Conservation (phyloP, 2,329 filamentous ascomycete genomes). For the Xylaria arbuscula region DNA sequence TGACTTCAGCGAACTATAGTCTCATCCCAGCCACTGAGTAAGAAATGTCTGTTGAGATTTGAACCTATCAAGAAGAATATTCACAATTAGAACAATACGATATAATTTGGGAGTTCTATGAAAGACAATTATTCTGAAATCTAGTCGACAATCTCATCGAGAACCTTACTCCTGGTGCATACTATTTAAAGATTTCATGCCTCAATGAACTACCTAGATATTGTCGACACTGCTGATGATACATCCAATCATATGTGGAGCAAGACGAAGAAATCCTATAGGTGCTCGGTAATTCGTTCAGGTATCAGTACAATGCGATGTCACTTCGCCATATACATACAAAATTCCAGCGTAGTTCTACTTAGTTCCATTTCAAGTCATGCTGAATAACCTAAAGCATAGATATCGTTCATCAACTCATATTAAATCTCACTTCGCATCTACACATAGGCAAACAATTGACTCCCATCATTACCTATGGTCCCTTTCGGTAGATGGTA, state of each 20-base stretch:
- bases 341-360: background rate
- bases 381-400: background rate
- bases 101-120: background rate
- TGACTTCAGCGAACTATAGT: slow-evolving; percentile 46
- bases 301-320: background rate
- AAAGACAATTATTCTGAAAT: background rate
- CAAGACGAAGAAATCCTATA: background rate
- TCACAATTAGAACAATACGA: background rate
- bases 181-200: background rate
- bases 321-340: background rate
- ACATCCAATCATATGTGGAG: background rate
- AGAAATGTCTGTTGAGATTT: slow-evolving; percentile 68
- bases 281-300: background rate
- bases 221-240: background rate
- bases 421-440: background rate
- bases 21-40: slow-evolving; percentile 69
- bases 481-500: background rate
- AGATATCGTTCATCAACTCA: background rate
- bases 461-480: background rate
- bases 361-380: background rate
- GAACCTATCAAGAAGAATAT: slow-evolving; percentile 22
- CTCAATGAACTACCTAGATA: background rate
- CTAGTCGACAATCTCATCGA: background rate
- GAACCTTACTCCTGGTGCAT: background rate
- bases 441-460: background rate